Evolutionary conservation across 1,284 basidiomycete genomes (phyloP), one percentile per base, ranked within the genome.

Genomic region (Salmacisia buchloeana): DNA sequence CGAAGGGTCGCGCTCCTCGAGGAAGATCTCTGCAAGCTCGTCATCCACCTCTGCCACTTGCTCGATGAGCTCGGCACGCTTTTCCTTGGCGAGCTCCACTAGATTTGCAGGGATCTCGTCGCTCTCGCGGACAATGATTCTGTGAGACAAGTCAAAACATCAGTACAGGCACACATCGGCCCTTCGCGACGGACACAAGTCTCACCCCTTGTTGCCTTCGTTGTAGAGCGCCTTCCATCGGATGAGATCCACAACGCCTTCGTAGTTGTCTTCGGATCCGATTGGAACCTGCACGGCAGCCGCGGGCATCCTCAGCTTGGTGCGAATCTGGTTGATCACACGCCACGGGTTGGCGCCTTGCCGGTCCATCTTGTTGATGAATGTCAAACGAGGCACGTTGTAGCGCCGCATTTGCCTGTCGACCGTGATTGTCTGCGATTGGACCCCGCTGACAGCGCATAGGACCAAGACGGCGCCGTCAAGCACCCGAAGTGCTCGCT

Each of bases 311-410:
- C 88, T 88, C 59, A 98, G 87, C 82, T 98, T 99, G 13, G 86
- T 85, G 65, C 93, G 86, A 68, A 99, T 91, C 81, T 98, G 96
- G 63, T 87, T 85, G 57, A 98, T 88, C 59, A 98, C 93, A 63
- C 93, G 85, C 89, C 91, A 94, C 3, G 96, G 96, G 82, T 97
- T 97, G 34, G 94, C 91, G 61, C 96, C 96, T 64, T 94, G 92
- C 71, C 93, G 86, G 79, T 99, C 96, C 96, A 99, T 98, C 83
- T 99, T 98, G 83, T 98, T 99, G 80, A 99, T 89, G 80, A 98
- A 99, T 0, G 92, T 94, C 66, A 98, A 85, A 60, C 96, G 86
- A 63, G 96, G 96, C 65, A 99, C 92, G 88, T 80, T 69, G 71
- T 98, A 98, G 45, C 96, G 86, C 71, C 91, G 85, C 96, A 98